Percentiles rank a stretch among this genome's conserved stretches.
These are phyloP conservation scores for Rubia tinctorum DNA, from an alignment of 305 asterid genomes.

Conservation along the genomic window DNA sequence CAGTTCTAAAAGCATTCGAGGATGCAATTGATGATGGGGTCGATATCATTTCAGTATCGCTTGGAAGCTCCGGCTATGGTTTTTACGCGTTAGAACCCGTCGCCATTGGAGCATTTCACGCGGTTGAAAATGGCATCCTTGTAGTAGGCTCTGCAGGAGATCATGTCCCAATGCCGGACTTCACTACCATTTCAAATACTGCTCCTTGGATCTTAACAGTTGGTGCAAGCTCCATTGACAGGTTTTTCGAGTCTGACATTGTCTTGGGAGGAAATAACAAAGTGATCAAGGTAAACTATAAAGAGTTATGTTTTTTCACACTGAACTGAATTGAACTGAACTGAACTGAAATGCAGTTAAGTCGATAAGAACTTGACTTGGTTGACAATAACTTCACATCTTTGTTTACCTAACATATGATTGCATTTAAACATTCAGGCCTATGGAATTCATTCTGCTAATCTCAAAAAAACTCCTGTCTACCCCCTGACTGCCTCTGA, in stretches of 20 bases:
- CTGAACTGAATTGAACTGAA: too few relatives aligned
- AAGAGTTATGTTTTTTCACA: too few relatives aligned
- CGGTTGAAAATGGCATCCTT: background rate
- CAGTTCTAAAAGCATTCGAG: constrained; percentile 59
- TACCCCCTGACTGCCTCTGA: constrained; percentile 7
- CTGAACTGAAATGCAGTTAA: too few relatives aligned
- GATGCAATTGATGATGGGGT: constrained; percentile 83
- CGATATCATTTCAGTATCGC: constrained; percentile 58
- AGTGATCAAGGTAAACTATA: constrained; percentile 2
- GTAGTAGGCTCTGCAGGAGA: constrained; percentile 8
- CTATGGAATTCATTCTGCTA: background rate
- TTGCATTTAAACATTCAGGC: background rate
- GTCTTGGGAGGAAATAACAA: background rate
- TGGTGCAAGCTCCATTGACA: constrained; percentile 5
- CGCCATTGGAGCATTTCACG: constrained; percentile 4
- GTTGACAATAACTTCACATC: background rate
- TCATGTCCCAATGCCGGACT: background rate
- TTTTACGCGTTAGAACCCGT: background rate
- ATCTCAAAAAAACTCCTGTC: background rate
- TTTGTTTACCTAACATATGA: background rate
- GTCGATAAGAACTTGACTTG: too few relatives aligned
- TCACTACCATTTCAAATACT: background rate
- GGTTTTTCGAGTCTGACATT: constrained; percentile 4
- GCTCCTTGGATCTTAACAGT: constrained; percentile 10
- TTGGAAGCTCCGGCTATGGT: background rate